A percentile compares a stretch with the other conserved stretches of the same genome.
Conservation (phyloP, 1,284 basidiomycete species). For the Athelia sp. region DNA sequence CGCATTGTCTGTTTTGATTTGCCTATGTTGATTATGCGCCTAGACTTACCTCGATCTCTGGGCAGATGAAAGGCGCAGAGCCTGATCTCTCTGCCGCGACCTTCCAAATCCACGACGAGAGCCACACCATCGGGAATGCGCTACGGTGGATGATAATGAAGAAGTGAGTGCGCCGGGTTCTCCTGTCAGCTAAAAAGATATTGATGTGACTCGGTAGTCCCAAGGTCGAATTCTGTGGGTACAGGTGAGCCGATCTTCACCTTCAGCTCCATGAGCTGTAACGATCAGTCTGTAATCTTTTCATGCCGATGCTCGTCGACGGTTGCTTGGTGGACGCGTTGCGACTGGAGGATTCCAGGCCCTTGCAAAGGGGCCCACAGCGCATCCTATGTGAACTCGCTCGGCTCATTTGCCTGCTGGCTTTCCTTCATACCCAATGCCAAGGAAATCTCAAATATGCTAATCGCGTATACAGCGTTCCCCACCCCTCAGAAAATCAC, state of each 20-base stretch:
- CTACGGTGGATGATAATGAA: conserved; percentile 99
- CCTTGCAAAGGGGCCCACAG: background rate
- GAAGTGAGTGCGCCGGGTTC: conserved; percentile 54
- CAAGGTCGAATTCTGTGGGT: conserved; percentile 98
- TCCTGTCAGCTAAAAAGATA: conserved; percentile 6
- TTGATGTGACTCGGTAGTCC: conserved; percentile 50
- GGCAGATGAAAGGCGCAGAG: conserved; percentile 70
- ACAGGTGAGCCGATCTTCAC: conserved; percentile 58
- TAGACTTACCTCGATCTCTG: background rate
- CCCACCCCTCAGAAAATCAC: conserved; percentile 94
- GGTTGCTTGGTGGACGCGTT: background rate
- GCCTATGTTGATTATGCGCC: background rate
- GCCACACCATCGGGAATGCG: conserved; percentile 93
- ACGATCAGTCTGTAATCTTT: conserved; percentile 10
- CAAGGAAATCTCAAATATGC: background rate
- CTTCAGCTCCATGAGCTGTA: too few relatives aligned
- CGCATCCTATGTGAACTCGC: background rate
- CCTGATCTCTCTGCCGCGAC: conserved; percentile 87
- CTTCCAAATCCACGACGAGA: conserved; percentile 90
- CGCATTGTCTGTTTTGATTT: background rate
- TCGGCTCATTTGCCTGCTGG: background rate
- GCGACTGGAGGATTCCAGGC: too few relatives aligned
- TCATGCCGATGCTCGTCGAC: conserved; percentile 4
- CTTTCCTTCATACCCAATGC: conserved; percentile 1
- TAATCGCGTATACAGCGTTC: conserved; percentile 51